Evolutionary conservation across 2,329 filamentous ascomycete genomes (phyloP).

Genomic region (Penicillium sp.): DNA sequence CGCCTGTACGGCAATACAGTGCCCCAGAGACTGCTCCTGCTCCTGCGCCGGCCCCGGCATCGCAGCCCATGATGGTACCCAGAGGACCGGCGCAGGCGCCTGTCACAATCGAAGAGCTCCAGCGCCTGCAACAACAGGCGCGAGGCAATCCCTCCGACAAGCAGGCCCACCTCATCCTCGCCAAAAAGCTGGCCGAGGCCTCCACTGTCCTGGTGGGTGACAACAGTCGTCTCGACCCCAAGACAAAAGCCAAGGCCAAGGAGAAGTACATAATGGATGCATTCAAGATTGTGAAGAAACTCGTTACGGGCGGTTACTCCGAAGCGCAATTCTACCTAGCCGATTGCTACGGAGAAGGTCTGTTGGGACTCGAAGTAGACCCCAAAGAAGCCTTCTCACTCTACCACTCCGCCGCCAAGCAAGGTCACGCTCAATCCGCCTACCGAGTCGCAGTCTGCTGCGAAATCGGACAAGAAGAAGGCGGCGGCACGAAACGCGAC

Average conservation of each 20-base stretch:
- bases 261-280: slow-evolving; percentile 85
- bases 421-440: slow-evolving; percentile 80
- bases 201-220: slow-evolving; percentile 76
- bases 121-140: slow-evolving; percentile 68
- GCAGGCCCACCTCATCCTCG: slow-evolving; percentile 69
- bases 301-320: slow-evolving; percentile 69
- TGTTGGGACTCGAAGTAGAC: slow-evolving; percentile 76
- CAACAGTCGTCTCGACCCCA: slow-evolving; percentile 69
- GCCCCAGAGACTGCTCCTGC: slow-evolving; percentile 34
- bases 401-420: slow-evolving; percentile 91
- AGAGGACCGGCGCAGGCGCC: slow-evolving; percentile 42
- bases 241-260: slow-evolving; percentile 62
- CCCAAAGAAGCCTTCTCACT: slow-evolving; percentile 90
- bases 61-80: slow-evolving; percentile 14
- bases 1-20: slow-evolving; percentile 57
- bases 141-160: slow-evolving; percentile 73
- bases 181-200: slow-evolving; percentile 84
- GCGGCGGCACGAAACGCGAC: slow-evolving; percentile 87
- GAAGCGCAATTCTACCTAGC: slow-evolving; percentile 95
- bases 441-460: slow-evolving; percentile 97
- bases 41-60: slow-evolving; percentile 32
- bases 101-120: slow-evolving; percentile 77
- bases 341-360: slow-evolving; percentile 81
- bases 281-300: slow-evolving; percentile 87
- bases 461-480: slow-evolving; percentile 92